Evolutionary conservation across 106 monocot genomes (phyloP), one percentile per base, ranked within the genome.

Genomic region (Dendrobium chrysotoxum): DNA sequence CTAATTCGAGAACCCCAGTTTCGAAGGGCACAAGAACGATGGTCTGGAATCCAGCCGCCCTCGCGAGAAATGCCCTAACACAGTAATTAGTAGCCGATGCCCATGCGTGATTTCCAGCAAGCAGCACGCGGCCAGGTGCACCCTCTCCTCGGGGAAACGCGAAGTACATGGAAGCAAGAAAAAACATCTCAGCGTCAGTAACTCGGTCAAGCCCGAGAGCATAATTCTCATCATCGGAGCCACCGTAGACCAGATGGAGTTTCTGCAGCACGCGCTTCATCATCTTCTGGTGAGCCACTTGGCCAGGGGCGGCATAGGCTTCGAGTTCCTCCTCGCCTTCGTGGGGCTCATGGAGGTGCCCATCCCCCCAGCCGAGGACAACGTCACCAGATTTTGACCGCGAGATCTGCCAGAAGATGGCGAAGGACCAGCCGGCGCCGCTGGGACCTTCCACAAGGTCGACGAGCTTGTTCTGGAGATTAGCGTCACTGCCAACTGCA

Each of bases 331-430:
- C 15, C 15, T 4, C 50, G 18, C 17, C 81, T 17, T 79, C 80
- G 12, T 65, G 80, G 16, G 84, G 71, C 70, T 93, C 93, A 57
- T 87, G 81, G 77, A 87, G 85, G 79, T 86, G 87, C 26, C 93
- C 93, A 78, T 96, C 94, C 12, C 90, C 94, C 96, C 96, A 96
- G 39, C 86, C 87, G 54, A 94, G 90, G 79, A 92, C 84, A 38
- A 88, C 35, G 31, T 86, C 50, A 25, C 83, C 86, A n/a, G 88
- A 78, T 23, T 79, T 78, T 81, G 85, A 84, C 40, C 90, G 78
- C 17, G 96, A 91, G 84, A 90, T 82, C 88, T 96, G 96, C 96
- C 96, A 96, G 91, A 96, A 96, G 77, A 96, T 93, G 57, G 88
- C 93, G 81, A 84, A 91, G 42, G 86, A 85, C 96, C 96, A 96